These are phyloP conservation scores for Trichosanthes truncata DNA, from an alignment of 306 rosid genomes.

Conservation along the genomic window DNA sequence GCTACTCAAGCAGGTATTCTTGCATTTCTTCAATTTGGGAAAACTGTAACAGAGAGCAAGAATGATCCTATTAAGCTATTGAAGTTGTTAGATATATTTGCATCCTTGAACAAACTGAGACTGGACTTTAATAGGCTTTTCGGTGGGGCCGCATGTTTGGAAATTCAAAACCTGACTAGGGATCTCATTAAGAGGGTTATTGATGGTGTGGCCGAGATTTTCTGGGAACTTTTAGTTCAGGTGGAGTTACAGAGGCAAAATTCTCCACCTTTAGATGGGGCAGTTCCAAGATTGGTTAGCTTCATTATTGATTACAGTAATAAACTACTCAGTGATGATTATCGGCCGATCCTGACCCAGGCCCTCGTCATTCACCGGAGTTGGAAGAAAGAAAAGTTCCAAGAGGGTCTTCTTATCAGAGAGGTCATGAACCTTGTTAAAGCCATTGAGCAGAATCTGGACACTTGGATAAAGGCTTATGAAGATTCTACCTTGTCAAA, in stretches of 20 bases:
- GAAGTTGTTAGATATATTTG: constrained; percentile 86
- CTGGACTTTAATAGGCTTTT: constrained; percentile 88
- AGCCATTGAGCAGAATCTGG: constrained; percentile 70
- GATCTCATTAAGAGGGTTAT: constrained; percentile 89
- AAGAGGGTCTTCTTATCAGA: constrained; percentile 58
- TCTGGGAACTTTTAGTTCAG: constrained; percentile 87
- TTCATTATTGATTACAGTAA: constrained; percentile 82
- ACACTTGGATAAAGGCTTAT: constrained; percentile 73
- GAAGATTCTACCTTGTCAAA: constrained; percentile 44
- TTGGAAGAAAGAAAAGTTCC: constrained; percentile 87
- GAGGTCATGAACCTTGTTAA: constrained; percentile 60
- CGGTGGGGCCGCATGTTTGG: constrained; percentile 77
- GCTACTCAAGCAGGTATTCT: constrained; percentile 97
- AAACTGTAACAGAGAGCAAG: constrained; percentile 88
- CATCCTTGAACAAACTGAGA: constrained; percentile 87
- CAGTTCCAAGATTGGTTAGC: constrained; percentile 67
- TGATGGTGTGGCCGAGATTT: constrained; percentile 86
- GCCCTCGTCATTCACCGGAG: constrained; percentile 85
- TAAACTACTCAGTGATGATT: constrained; percentile 78
- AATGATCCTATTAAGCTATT: constrained; percentile 89
- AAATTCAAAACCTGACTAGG: constrained; percentile 90
- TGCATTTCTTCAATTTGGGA: constrained; percentile 95
- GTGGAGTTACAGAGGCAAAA: constrained; percentile 77
- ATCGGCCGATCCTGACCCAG: constrained; percentile 82
- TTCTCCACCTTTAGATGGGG: constrained; percentile 82